Evolutionary conservation across 2,329 filamentous ascomycete genomes (phyloP).

Genomic region (Aspergillus floridensis): DNA sequence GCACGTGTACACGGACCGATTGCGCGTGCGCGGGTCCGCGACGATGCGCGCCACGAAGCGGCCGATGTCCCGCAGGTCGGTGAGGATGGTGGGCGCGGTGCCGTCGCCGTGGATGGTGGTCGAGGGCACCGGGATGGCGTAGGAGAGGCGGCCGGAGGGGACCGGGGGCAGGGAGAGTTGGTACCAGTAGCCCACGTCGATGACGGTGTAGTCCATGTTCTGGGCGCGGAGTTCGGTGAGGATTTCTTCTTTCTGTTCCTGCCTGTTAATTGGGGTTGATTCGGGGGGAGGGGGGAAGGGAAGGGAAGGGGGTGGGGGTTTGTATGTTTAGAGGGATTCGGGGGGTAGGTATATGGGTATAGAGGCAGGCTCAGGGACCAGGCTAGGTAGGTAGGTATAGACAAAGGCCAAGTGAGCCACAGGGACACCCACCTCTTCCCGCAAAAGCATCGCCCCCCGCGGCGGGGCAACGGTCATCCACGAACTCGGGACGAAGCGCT

Average conservation of each 20-base stretch:
- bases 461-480: conserved; percentile 42
- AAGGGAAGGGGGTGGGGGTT: too few species aligned
- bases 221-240: conserved; percentile 45
- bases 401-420: too few species aligned
- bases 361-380: too few species aligned
- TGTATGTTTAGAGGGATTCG: neutral
- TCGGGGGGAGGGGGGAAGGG: too few species aligned
- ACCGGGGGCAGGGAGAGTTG: conserved; percentile 42
- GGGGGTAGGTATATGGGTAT: neutral
- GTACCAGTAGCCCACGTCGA: conserved; percentile 56
- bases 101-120: neutral
- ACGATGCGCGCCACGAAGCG: conserved; percentile 4
- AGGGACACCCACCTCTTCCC: conserved; percentile 25
- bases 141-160: conserved; percentile 24
- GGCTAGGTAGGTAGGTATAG: too few species aligned
- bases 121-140: neutral
- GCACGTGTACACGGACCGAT: neutral
- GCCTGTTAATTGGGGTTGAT: too few species aligned
- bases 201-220: conserved; percentile 50
- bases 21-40: neutral
- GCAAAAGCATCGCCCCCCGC: conserved; percentile 31
- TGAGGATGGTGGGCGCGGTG: neutral
- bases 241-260: conserved; percentile 47
- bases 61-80: conserved; percentile 1
- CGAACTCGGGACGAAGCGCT: conserved; percentile 49